Evolutionary conservation across 192 early-diverging fungal species (phyloP).

Genomic region (Backusella tuberculispora): DNA sequence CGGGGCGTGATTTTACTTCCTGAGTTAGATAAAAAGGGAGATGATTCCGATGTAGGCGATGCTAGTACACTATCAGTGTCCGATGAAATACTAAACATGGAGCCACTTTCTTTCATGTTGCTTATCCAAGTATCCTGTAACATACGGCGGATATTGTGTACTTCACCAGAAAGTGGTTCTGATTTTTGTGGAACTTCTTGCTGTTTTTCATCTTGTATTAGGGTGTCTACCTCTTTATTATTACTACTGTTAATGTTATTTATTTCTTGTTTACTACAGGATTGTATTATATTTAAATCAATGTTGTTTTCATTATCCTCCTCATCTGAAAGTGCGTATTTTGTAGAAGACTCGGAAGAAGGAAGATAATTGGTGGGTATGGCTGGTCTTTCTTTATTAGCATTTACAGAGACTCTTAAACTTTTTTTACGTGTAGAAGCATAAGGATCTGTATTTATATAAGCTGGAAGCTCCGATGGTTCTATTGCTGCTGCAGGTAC

Average conservation of each 20-base stretch:
- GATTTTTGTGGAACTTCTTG: conserved; percentile 1
- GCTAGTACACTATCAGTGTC: conserved; percentile 5
- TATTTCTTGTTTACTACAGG: not conserved
- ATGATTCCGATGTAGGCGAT: not conserved
- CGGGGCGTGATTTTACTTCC: conserved; percentile 9
- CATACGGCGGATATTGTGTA: conserved; percentile 29
- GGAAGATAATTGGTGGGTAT: conserved; percentile 4
- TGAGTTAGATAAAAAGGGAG: not conserved
- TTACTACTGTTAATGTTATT: not conserved
- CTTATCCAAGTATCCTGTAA: conserved; percentile 36
- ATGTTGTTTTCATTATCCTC: not conserved
- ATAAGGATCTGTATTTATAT: conserved; percentile 17
- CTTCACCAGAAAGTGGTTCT: conserved; percentile 12
- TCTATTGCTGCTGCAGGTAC: not conserved
- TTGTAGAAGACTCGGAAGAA: not conserved
- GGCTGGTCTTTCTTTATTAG: not conserved
- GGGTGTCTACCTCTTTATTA: not conserved
- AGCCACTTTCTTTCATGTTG: conserved; percentile 25
- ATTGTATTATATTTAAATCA: not conserved
- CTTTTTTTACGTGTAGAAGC: conserved; percentile 8
- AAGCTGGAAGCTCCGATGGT: conserved; percentile 3
- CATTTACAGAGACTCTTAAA: not conserved
- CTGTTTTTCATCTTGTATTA: not conserved
- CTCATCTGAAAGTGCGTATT: not conserved
- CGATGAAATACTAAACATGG: conserved; percentile 31